Conservation (phyloP, 2,329 filamentous ascomycete species). For the Colletotrichum orchidophilum region DNA sequence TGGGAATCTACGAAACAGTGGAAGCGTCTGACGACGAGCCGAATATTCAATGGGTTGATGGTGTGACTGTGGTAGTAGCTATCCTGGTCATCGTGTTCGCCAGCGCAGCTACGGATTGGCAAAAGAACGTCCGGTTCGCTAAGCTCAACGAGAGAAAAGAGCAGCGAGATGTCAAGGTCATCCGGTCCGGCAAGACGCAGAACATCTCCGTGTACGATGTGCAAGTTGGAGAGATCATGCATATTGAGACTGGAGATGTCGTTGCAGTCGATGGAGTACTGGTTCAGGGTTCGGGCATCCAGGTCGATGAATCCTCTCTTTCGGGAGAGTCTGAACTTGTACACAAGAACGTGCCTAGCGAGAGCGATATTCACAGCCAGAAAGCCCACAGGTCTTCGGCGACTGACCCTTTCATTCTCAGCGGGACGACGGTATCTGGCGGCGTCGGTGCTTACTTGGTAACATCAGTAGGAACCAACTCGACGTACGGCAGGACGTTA, state of each 20-base stretch:
- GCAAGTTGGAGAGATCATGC: constrained; percentile 77
- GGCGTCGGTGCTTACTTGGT: constrained; percentile 81
- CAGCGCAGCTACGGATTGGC: constrained; percentile 83
- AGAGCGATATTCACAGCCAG: constrained; percentile 64
- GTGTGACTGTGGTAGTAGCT: constrained; percentile 80
- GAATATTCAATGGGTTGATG: constrained; percentile 82
- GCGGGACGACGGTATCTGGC: constrained; percentile 80
- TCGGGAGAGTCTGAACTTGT: constrained; percentile 81
- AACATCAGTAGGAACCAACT: constrained; percentile 77
- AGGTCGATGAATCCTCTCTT: constrained; percentile 74
- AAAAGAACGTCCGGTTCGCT: constrained; percentile 83
- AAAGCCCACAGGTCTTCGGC: constrained; percentile 64
- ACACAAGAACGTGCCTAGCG: constrained; percentile 71
- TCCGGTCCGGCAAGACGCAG: constrained; percentile 76
- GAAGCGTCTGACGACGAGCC: constrained; percentile 59
- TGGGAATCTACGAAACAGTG: constrained; percentile 79
- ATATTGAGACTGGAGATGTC: constrained; percentile 78
- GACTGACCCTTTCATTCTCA: constrained; percentile 83
- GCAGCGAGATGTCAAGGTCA: constrained; percentile 76
- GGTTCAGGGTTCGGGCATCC: constrained; percentile 72
- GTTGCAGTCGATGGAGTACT: constrained; percentile 78
- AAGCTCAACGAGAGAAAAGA: constrained; percentile 85
- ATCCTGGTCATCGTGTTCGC: constrained; percentile 81
- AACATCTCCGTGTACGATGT: constrained; percentile 78
- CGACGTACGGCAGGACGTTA: constrained; percentile 79